Evolutionary conservation across 2,329 filamentous ascomycete genomes (phyloP), one percentile per base, ranked within the genome.

Genomic region (Colletotrichum godetiae): DNA sequence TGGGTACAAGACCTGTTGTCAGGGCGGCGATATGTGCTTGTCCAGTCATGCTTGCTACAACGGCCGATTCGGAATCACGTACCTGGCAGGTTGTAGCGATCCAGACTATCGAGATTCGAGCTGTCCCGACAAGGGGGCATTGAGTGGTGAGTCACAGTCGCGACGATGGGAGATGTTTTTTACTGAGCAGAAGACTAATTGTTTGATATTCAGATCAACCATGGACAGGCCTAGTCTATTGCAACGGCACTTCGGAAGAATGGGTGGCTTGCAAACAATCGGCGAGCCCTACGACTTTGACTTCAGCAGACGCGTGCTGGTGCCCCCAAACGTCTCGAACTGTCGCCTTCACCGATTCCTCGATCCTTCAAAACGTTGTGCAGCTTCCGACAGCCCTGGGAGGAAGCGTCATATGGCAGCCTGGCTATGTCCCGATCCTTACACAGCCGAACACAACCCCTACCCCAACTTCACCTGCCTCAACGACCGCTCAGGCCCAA

Each of bases 51-150:
- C 74, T 49, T 78, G 76, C 69, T 82, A 75, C 73, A 77, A 76
- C 11, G 59, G 58, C n/a, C 46, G 61, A 5, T 77, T 74, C 35
- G 79, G 78, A n/a, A 68, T 78, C 22, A 85, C 82, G 2, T 85
- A 84, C 49, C 76, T 82, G 19, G 79, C 82, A 4, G 83, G 82
- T 13, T 84, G 82, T 74, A 83, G 79, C 29, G 81, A 84, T 53
- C 72, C 74, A 2, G 65, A 74, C 2, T 83, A 83, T 69, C 56
- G 74, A 15, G 77, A 81, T 59, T 37, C 55, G 4, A 80, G 74
- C 63, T 85, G 83, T 70, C 83, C 83, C 0, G 57, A 80, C 70
- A 85, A 84, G 74, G 74, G 75, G 19, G 24, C 72, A 5, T 66
- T 73, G 33, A 53, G 52, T 12, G 52, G 75, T 77, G 46, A 57